Base-by-base conservation (phyloP, 495 filamentous ascomycete genomes). In the Penicillium lagena region DNA sequence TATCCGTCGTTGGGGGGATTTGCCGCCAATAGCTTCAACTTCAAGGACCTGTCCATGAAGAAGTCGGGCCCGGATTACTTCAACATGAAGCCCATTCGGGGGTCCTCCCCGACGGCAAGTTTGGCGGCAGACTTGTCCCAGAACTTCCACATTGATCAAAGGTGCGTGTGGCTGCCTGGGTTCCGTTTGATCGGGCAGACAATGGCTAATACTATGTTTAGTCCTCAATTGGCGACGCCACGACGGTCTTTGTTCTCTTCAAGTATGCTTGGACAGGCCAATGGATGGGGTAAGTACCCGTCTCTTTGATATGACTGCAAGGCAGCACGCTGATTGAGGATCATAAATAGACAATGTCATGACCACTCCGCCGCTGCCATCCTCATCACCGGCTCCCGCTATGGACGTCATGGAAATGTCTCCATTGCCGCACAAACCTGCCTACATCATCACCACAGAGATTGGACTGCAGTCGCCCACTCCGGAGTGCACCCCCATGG, bases 101-200 rank as follows among this genome's bases (percentile, higher is more conserved):
- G 89, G 22, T 95, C 93, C 7, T 98, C 93, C 33, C 93, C 93
- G 8, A 87, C 88, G 29, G 81, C 88, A 2, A 93, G 87, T 56
- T 68, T 98, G 49, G 91, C 89, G 14, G 89, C 89, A 36, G 93
- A 97, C 64, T 75, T 96, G 53, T 96, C 90, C 36, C 89, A 95
- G 62, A 98, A 96, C 72, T 95, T 97, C 56, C 89, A 89, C 52
- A 83, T 95, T 56, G 90, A 95, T 59, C 83, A 83, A 51, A 94
- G 89, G 90, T 95, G 62, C 64, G 72, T 56, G 33, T 22, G 22
- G 22, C 22, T 22, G 22, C 22, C 22, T 22, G 2, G 3, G 22
- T 22, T 22, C 4, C 22, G 22, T 22, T 3, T 3, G 22, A 22
- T 22, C 4, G 22, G 22, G 22, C 4, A 6, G 22, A 22, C 22